Base-by-base conservation (phyloP, 768 basidiomycete species). In the Harrya chromipes region DNA sequence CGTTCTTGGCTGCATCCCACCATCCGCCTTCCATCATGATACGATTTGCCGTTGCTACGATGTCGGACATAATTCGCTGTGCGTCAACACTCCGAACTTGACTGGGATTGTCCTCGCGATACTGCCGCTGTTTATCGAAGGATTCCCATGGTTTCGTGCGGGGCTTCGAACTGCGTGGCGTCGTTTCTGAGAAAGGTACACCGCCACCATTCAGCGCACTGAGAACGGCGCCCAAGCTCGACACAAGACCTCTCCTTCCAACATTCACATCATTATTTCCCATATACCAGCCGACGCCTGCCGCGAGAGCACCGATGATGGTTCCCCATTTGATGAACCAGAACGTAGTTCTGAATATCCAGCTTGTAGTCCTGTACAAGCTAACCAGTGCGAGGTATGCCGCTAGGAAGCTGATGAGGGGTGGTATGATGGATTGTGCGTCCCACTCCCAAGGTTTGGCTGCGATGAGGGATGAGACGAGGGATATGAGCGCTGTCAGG, bases 321-420 rank as follows among this genome's bases (percentile, higher is more conserved):
- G 73, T 69, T 20, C 84, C 85, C 89, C 89, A 92, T 68, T 92
- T 92, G 59, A 87, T 63, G 59, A 88, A 77, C 75, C 79, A 89
- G 55, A 89, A 65, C 23, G 69, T 72, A 29, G 79, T 80, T 52
- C 85, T 78, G 54, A 90, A 68, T 58, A 86, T 74, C 83, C 85
- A 90, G 20, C 76, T 77, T 12, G 88, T 84, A 5, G 90, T 90
- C 52, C 87, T 84, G 69, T 90, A 90, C 45, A 90, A 67, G 63
- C 82, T 87, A 36, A 83, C 53, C n/a, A 92, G 73, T 4, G 87
- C 86, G 52, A 90, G 75, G 67, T 91, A 92, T 17, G 87, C 83
- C 5, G 78, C 75, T 44, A 90, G 66, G 26, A 91, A 66, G 51
- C 80, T 84, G 60, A 92, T 80, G 61, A 90, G 68, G 1, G 89